Percentiles rank a stretch among this genome's conserved stretches.
phyloP scores from a whole-genome alignment of 768 basidiomycete species.

The Pisolithus marmoratus region DNA sequence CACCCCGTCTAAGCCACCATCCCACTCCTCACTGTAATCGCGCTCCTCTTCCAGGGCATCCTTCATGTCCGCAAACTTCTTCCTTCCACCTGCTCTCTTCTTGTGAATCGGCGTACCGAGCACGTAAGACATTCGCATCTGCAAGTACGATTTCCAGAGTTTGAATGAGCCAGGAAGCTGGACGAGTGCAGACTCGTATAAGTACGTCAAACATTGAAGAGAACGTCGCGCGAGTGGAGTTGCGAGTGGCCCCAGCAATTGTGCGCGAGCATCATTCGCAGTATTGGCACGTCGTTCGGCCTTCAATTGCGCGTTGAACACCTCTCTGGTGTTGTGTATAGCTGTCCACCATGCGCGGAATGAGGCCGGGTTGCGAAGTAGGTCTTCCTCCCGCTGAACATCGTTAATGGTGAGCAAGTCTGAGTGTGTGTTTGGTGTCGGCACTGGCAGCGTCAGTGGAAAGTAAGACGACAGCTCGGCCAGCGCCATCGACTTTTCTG shows the following conservation, averaged over 20 bases:
- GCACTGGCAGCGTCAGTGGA: conserved; percentile 81
- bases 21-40: conserved; percentile 79
- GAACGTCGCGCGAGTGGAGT: conserved; percentile 66
- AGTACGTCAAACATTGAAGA: conserved; percentile 78
- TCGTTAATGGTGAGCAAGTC: conserved; percentile 71
- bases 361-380: conserved; percentile 84
- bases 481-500: conserved; percentile 40
- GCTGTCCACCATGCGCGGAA: conserved; percentile 93
- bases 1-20: conserved; percentile 76
- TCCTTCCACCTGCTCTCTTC: conserved; percentile 80
- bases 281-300: conserved; percentile 42
- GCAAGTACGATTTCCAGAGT: conserved; percentile 91
- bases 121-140: conserved; percentile 78
- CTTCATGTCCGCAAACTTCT: conserved; percentile 88
- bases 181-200: conserved; percentile 89
- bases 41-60: conserved; percentile 84
- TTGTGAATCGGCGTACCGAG: conserved; percentile 68
- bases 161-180: conserved; percentile 91
- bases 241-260: conserved; percentile 75
- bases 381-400: conserved; percentile 87
- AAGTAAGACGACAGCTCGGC: conserved; percentile 57
- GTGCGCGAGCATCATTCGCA: conserved; percentile 43
- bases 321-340: conserved; percentile 69
- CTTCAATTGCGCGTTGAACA: conserved; percentile 51
- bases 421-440: conserved; percentile 73